Percentiles rank a stretch among this genome's conserved stretches.
These are phyloP conservation scores for Nymphaea thermarum DNA, from an alignment of 164 flowering plant genomes.

Conservation along the genomic window DNA sequence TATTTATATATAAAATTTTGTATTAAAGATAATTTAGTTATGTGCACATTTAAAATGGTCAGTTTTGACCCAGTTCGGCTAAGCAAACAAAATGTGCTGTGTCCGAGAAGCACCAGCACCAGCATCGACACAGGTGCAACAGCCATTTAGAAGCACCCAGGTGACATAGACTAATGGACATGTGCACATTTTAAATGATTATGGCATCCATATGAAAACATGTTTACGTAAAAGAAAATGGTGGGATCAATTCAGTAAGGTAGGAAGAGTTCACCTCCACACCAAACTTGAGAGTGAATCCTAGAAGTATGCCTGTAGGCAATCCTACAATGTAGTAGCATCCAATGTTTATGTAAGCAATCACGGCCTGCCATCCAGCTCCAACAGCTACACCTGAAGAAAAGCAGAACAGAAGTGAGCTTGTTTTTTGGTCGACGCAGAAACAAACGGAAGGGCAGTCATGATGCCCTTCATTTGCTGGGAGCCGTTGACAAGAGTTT, in stretches of 20 bases:
- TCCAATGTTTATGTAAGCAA: constrained; percentile 17
- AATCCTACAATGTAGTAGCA: constrained; percentile 18
- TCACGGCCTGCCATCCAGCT: constrained; percentile 23
- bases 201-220: background rate
- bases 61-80: too few relatives aligned
- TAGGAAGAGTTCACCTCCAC: constrained; percentile 7
- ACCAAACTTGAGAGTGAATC: constrained; percentile 14
- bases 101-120: too few relatives aligned
- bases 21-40: too few relatives aligned
- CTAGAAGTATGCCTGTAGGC: constrained; percentile 12
- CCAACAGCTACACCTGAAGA: constrained; percentile 24
- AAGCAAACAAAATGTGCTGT: too few relatives aligned
- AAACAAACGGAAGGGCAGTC: background rate
- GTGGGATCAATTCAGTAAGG: background rate
- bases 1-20: too few relatives aligned
- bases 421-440: background rate
- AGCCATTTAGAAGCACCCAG: too few relatives aligned
- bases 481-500: background rate
- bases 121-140: too few relatives aligned
- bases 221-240: too few relatives aligned
- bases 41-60: too few relatives aligned
- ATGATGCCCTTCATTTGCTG: background rate
- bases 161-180: too few relatives aligned
- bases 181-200: background rate
- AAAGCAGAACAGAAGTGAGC: background rate